Percentiles rank a stretch among this genome's conserved stretches.
Evolutionary conservation across 257 asterid genomes (phyloP).

Genomic region (Solanum acaule): DNA sequence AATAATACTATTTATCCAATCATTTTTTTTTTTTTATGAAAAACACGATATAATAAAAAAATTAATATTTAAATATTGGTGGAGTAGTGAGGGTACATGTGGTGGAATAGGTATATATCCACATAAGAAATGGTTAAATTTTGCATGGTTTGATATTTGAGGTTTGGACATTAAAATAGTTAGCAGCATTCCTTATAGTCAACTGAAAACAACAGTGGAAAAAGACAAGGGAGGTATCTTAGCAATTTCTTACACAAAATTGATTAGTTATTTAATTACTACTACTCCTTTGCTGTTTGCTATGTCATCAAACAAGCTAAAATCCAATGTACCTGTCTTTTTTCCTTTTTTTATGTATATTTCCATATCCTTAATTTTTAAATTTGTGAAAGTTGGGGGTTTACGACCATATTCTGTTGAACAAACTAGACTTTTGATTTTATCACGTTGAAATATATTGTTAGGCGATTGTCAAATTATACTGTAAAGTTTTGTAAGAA

Average conservation of each 20-base stretch:
- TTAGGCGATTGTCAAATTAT: neutral
- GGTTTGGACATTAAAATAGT: neutral
- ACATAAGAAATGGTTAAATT: neutral
- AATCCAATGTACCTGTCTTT: neutral
- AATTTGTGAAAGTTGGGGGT: neutral
- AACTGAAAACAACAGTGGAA: neutral
- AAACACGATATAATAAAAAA: no score
- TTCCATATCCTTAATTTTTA: neutral
- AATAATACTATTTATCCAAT: no score
- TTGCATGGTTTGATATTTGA: neutral
- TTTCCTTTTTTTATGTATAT: no score
- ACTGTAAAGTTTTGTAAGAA: neutral
- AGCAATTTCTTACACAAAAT: neutral
- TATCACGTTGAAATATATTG: neutral
- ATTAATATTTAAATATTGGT: neutral
- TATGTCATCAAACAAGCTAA: neutral
- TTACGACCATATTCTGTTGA: neutral
- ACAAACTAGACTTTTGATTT: neutral
- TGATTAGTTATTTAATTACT: neutral
- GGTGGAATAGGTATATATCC: neutral
- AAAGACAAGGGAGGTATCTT: neutral
- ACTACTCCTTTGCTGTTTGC: neutral
- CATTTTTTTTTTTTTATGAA: rapidly evolving
- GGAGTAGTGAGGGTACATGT: neutral
- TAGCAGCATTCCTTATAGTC: neutral